A percentile compares a stretch with the other conserved stretches of the same genome.
These are phyloP conservation scores for Saksenaea oblongispora DNA, from an alignment of 371 early-diverging fungal species.

Conservation along the genomic window DNA sequence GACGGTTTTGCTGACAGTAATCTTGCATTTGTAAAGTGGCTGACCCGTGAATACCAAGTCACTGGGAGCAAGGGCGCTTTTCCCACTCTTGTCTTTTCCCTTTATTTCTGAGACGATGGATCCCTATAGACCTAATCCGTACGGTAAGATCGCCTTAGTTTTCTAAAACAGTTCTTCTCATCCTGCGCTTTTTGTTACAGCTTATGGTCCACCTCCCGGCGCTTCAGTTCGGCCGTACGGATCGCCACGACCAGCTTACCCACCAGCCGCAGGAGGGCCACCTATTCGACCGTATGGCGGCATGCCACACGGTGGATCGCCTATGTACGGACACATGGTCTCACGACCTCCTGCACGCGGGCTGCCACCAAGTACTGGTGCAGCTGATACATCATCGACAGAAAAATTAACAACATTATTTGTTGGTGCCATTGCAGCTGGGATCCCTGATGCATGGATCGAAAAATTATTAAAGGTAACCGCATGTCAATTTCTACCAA, in stretches of 20 bases:
- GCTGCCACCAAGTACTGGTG: neutral
- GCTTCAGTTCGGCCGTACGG: conserved; percentile 1
- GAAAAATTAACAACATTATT: conserved; percentile 76
- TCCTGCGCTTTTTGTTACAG: neutral
- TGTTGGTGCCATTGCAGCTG: conserved; percentile 75
- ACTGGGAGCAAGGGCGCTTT: neutral
- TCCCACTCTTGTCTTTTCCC: neutral
- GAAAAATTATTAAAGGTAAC: conserved; percentile 68
- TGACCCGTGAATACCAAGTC: neutral
- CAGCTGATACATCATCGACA: conserved; percentile 6
- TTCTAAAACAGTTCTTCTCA: neutral
- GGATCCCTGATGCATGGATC: conserved; percentile 72
- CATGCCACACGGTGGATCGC: conserved; percentile 1
- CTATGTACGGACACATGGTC: neutral
- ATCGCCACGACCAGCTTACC: conserved; percentile 9
- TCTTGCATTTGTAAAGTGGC: too few species aligned
- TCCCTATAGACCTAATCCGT: conserved; percentile 21
- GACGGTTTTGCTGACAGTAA: too few species aligned
- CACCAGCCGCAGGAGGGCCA: conserved; percentile 11
- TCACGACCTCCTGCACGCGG: conserved; percentile 8
- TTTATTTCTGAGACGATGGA: conserved; percentile 11
- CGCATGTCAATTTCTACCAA: neutral
- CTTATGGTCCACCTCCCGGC: conserved; percentile 14
- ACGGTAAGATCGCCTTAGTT: conserved; percentile 8
- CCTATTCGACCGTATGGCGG: conserved; percentile 4